Conservation (phyloP, 2,329 filamentous ascomycete species). For the Kalmusia sp. region DNA sequence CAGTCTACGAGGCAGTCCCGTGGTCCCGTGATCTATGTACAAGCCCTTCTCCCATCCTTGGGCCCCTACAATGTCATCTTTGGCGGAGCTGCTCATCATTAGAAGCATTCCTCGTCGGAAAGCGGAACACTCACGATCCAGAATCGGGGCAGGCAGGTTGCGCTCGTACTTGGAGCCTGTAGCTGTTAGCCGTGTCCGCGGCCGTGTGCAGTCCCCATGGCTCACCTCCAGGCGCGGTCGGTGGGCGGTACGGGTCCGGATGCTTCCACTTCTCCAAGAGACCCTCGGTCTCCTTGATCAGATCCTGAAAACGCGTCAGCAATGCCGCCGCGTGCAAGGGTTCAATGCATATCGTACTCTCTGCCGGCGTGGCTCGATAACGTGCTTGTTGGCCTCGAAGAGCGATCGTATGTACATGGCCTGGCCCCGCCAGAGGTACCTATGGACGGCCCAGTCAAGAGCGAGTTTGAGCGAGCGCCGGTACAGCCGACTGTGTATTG, state of each 20-base stretch:
- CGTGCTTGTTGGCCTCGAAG: slow-evolving; percentile 90
- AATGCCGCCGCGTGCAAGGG: slow-evolving; percentile 2
- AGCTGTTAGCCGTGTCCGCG: slow-evolving; percentile 29
- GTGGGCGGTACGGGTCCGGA: slow-evolving; percentile 88
- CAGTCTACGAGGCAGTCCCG: slow-evolving; percentile 10
- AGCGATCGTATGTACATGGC: slow-evolving; percentile 93
- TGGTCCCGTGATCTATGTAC: slow-evolving; percentile 10
- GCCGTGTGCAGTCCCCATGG: slow-evolving; percentile 6
- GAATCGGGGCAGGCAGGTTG: slow-evolving; percentile 80
- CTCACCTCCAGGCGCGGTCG: slow-evolving; percentile 90
- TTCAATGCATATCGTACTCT: slow-evolving; percentile 63
- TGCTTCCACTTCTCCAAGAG: slow-evolving; percentile 95
- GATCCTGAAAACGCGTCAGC: slow-evolving; percentile 62
- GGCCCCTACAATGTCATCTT: slow-evolving; percentile 42
- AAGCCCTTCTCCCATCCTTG: neutral
- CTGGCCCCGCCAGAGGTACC: slow-evolving; percentile 93
- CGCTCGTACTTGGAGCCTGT: slow-evolving; percentile 94
- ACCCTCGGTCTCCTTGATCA: slow-evolving; percentile 88
- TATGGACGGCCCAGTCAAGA: slow-evolving; percentile 93
- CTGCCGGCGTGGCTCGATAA: slow-evolving; percentile 85
- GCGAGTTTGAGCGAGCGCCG: slow-evolving; percentile 91
- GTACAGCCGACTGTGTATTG: slow-evolving; percentile 71
- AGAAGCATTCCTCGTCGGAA: slow-evolving; percentile 15
- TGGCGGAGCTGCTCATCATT: slow-evolving; percentile 38
- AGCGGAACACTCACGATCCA: slow-evolving; percentile 72